phyloP scores from a whole-genome alignment of 2,329 filamentous ascomycete species.

The Fusarium virguliforme region DNA sequence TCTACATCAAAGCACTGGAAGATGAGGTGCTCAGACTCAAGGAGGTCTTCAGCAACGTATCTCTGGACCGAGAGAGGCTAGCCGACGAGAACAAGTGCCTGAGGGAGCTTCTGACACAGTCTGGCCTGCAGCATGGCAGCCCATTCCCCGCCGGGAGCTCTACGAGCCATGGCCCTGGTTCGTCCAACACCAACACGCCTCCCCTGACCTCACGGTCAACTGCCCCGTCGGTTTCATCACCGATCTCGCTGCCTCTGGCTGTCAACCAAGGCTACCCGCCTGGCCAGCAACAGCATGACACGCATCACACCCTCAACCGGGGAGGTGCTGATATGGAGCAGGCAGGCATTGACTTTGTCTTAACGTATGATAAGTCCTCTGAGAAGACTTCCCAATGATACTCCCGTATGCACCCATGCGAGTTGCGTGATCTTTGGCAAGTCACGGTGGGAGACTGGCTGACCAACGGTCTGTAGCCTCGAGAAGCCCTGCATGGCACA shows the following conservation, averaged over 20 bases:
- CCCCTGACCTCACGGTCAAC: slow-evolving; percentile 63
- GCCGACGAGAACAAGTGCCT: slow-evolving; percentile 86
- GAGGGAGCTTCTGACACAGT: slow-evolving; percentile 69
- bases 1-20: slow-evolving; percentile 95
- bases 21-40: slow-evolving; percentile 91
- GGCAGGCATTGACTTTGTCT: slow-evolving; percentile 89
- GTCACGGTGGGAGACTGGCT: slow-evolving; percentile 46
- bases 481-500: slow-evolving; percentile 96
- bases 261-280: slow-evolving; percentile 50
- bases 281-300: slow-evolving; percentile 53
- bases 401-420: slow-evolving; percentile 64
- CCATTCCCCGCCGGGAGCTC: slow-evolving; percentile 60
- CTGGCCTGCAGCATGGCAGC: slow-evolving; percentile 62
- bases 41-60: slow-evolving; percentile 82
- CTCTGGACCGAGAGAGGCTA: slow-evolving; percentile 82
- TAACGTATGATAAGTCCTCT: slow-evolving; percentile 82
- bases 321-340: slow-evolving; percentile 80
- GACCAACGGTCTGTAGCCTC: slow-evolving; percentile 76
- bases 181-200: slow-evolving; percentile 65
- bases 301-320: slow-evolving; percentile 48
- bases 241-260: slow-evolving; percentile 42
- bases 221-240: slow-evolving; percentile 58
- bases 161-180: slow-evolving; percentile 70
- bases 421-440: slow-evolving; percentile 46
- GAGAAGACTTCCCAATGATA: slow-evolving; percentile 77